Percentiles rank a stretch among this genome's conserved stretches.
Conservation (phyloP, 176 grass and related monocot genomes). For the Musa troglodytarum region DNA sequence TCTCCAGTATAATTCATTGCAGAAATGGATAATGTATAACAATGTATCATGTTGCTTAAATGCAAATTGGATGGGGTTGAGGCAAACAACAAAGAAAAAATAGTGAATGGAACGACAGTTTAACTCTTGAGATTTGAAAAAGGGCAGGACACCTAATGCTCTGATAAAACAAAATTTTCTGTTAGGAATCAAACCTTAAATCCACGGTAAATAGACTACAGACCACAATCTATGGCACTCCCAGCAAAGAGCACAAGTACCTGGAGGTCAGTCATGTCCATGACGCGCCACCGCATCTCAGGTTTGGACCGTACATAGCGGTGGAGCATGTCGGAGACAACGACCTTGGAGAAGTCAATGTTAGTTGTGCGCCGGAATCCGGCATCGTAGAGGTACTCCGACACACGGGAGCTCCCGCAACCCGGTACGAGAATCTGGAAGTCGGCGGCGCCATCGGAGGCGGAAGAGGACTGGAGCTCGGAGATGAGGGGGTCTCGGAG, state of each 20-base stretch:
- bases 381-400: conserved; percentile 69
- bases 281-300: conserved; percentile 93
- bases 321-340: conserved; percentile 79
- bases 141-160: neutral
- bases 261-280: conserved; percentile 93
- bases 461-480: conserved; percentile 25
- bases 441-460: conserved; percentile 1
- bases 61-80: neutral
- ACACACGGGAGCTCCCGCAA: conserved; percentile 74
- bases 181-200: neutral
- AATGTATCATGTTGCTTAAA: neutral
- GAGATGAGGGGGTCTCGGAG: conserved; percentile 47
- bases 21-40: neutral
- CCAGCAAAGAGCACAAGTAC: conserved; percentile 6
- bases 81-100: neutral
- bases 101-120: neutral
- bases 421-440: conserved; percentile 72
- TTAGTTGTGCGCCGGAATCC: conserved; percentile 74
- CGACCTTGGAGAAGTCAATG: conserved; percentile 87
- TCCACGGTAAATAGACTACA: neutral
- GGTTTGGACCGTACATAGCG: conserved; percentile 57
- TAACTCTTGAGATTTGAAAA: neutral
- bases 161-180: neutral
- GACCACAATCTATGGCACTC: neutral
- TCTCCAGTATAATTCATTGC: neutral